A percentile compares a stretch with the other conserved stretches of the same genome.
These are phyloP conservation scores for Colletotrichum sojae DNA, from an alignment of 2,329 filamentous ascomycete species.

Conservation along the genomic window DNA sequence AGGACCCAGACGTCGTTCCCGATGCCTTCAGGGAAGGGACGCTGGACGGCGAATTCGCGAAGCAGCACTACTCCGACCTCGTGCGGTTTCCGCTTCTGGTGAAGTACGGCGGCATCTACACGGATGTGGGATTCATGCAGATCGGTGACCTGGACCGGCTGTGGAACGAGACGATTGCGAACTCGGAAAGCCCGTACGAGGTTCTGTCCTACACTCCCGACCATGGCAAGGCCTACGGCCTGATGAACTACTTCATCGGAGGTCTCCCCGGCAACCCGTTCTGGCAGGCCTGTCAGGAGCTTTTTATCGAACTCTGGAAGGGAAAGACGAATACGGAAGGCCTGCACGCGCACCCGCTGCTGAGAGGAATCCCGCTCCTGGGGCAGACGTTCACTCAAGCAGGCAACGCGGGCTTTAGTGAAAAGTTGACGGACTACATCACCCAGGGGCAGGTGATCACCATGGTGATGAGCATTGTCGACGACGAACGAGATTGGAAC, in stretches of 20 bases:
- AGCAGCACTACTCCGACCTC: conserved; percentile 71
- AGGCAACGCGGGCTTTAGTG: conserved; percentile 47
- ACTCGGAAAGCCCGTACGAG: conserved; percentile 61
- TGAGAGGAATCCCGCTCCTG: conserved; percentile 60
- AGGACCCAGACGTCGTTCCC: conserved; percentile 2
- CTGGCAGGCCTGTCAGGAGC: conserved; percentile 55
- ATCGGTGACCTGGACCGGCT: conserved; percentile 70
- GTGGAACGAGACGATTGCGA: conserved; percentile 64
- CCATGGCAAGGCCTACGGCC: conserved; percentile 46
- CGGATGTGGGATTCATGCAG: conserved; percentile 69
- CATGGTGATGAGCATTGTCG: conserved; percentile 66
- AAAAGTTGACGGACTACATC: conserved; percentile 69
- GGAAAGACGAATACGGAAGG: conserved; percentile 65
- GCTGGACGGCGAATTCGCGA: conserved; percentile 63
- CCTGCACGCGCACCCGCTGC: conserved; percentile 62
- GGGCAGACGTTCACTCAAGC: conserved; percentile 53
- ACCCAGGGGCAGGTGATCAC: conserved; percentile 68
- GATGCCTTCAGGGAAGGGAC: conserved; percentile 52
- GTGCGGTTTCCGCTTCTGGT: conserved; percentile 71
- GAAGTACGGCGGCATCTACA: conserved; percentile 70
- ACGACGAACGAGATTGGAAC: conserved; percentile 66
- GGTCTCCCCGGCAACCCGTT: conserved; percentile 1
- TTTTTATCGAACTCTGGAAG: conserved; percentile 68
- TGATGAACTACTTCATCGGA: conserved; percentile 68
- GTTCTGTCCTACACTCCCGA: conserved; percentile 62